These are phyloP conservation scores for Xerocomus nothofagi DNA, from an alignment of 1,284 basidiomycete genomes.

Conservation along the genomic window DNA sequence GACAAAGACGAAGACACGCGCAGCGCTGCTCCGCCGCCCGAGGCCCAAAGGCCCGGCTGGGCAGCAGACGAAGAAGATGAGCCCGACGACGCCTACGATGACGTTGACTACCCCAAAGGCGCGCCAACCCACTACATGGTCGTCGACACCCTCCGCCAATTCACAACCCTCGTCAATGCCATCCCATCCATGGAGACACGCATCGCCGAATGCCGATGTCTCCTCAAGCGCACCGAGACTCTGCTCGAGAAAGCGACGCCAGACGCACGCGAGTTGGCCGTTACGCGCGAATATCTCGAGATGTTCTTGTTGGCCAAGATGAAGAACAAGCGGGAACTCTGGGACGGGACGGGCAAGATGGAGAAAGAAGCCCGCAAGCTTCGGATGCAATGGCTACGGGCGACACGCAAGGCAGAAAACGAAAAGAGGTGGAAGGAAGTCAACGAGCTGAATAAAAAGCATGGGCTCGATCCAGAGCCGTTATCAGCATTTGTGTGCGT, in stretches of 20 bases:
- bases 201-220: constrained; percentile 20
- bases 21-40: background rate
- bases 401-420: constrained; percentile 23
- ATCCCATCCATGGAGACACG: constrained; percentile 23
- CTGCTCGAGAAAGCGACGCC: constrained; percentile 19
- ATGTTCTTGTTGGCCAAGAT: constrained; percentile 26
- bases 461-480: constrained; percentile 17
- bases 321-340: constrained; percentile 32
- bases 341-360: constrained; percentile 35
- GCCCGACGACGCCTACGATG: background rate
- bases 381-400: constrained; percentile 37
- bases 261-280: constrained; percentile 21
- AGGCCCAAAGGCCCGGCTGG: background rate
- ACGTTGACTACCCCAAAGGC: constrained; percentile 12
- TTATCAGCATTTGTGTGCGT: constrained; percentile 27
- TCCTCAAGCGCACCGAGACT: constrained; percentile 21
- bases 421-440: constrained; percentile 23
- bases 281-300: constrained; percentile 32
- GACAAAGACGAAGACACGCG: background rate
- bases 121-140: constrained; percentile 27
- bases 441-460: constrained; percentile 14
- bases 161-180: constrained; percentile 25
- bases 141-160: constrained; percentile 30
- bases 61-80: constrained; percentile 5
- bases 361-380: constrained; percentile 33